Conservation (phyloP, 495 filamentous ascomycete species). For the Neurospora sp. region DNA sequence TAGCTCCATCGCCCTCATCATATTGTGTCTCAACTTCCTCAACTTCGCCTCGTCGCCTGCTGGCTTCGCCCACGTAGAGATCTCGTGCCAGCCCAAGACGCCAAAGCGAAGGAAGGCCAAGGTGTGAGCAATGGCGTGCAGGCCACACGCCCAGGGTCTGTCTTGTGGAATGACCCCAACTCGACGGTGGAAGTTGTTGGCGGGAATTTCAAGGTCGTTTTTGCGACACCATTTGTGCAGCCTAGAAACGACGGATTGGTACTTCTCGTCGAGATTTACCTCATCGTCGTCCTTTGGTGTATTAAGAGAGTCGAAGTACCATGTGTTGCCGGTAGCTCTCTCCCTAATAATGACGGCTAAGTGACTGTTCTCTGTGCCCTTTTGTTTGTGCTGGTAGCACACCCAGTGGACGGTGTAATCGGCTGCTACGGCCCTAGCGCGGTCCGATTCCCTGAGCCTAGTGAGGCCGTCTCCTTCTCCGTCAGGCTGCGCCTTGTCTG, state of each 20-base stretch:
- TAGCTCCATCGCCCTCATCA: not conserved
- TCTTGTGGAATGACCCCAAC: not conserved
- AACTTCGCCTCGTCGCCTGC: not conserved
- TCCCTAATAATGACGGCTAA: not conserved
- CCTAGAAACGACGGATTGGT: not conserved
- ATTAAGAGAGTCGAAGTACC: slow-evolving; percentile 1
- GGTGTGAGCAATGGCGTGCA: not conserved
- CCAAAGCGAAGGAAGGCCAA: not conserved
- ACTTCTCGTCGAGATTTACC: not conserved
- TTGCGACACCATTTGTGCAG: not conserved
- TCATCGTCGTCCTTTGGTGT: not conserved
- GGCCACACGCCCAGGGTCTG: not conserved
- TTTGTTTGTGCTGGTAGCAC: not conserved
- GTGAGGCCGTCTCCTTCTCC: not conserved
- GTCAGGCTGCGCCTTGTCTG: not conserved
- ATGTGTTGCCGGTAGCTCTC: not conserved
- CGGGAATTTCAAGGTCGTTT: not conserved
- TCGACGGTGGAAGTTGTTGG: not conserved
- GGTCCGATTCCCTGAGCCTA: not conserved
- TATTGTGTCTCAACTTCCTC: not conserved
- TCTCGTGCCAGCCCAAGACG: not conserved
- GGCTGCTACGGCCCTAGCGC: not conserved
- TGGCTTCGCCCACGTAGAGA: not conserved
- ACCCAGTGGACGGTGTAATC: not conserved
- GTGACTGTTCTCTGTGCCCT: no score